Conservation (phyloP, 2,329 filamentous ascomycete species). For the Trichophyton equinum region DNA sequence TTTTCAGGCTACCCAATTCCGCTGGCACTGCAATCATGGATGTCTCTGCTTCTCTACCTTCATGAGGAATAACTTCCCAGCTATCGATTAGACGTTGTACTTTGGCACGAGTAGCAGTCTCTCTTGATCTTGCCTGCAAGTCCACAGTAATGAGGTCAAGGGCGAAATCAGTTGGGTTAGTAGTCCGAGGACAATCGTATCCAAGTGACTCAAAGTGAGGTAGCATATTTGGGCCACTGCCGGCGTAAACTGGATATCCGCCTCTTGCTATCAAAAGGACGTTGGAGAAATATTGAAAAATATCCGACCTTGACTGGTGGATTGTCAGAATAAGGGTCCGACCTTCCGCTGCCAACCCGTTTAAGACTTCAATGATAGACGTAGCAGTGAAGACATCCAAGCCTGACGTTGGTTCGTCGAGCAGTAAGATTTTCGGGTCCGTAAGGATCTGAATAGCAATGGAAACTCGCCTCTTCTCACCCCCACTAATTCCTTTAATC, state of each 20-base stretch:
- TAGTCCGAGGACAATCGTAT: constrained; percentile 53
- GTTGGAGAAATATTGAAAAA: constrained; percentile 60
- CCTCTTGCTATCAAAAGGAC: constrained; percentile 58
- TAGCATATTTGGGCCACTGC: constrained; percentile 51
- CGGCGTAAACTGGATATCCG: constrained; percentile 56
- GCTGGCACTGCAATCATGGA: constrained; percentile 52
- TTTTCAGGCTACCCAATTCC: constrained; percentile 56
- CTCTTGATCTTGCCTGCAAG: constrained; percentile 51
- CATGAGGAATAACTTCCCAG: constrained; percentile 35
- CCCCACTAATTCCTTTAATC: constrained; percentile 66
- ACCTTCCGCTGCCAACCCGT: constrained; percentile 58
- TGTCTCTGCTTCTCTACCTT: constrained; percentile 16
- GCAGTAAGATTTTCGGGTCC: constrained; percentile 57
- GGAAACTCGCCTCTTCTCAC: constrained; percentile 64
- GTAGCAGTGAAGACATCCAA: constrained; percentile 66
- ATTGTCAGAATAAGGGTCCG: constrained; percentile 65
- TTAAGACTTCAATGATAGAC: constrained; percentile 63
- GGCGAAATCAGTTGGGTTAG: constrained; percentile 67
- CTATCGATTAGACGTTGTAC: constrained; percentile 49
- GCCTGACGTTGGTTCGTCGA: constrained; percentile 67
- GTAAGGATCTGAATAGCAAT: constrained; percentile 69
- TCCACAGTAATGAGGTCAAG: constrained; percentile 67
- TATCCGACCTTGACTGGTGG: constrained; percentile 61
- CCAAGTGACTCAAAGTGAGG: constrained; percentile 49
- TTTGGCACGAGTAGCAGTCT: constrained; percentile 49